phyloP scores from a whole-genome alignment of 108 stramenopile species.

The Poteriospumella lacustris region DNA sequence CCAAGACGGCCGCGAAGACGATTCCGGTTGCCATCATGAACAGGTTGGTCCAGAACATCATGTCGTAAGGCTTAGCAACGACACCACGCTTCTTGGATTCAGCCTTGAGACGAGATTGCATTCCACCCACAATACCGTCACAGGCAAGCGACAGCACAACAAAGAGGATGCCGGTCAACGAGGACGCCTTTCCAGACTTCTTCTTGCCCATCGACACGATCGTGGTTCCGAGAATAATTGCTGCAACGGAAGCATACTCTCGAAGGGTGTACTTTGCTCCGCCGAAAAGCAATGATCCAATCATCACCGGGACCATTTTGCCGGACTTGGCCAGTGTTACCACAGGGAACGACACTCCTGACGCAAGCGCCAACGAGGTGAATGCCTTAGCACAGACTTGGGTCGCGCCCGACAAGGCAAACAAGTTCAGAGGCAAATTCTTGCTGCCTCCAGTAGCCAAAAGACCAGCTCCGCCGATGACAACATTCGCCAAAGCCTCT shows the following conservation, averaged over 20 bases:
- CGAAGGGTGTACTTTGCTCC: constrained; percentile 72
- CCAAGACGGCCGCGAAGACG: constrained; percentile 64
- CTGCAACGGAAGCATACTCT: constrained; percentile 77
- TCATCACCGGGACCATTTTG: constrained; percentile 91
- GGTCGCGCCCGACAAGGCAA: constrained; percentile 76
- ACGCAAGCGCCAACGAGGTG: constrained; percentile 73
- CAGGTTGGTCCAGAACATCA: constrained; percentile 87
- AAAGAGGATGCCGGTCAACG: constrained; percentile 68
- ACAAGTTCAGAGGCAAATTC: constrained; percentile 70
- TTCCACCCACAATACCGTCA: constrained; percentile 41
- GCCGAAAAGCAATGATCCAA: constrained; percentile 71
- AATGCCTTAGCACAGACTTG: constrained; percentile 85
- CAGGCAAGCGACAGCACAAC: constrained; percentile 47
- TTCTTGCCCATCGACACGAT: constrained; percentile 84
- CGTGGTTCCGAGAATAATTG: constrained; percentile 80
- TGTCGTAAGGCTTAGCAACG: constrained; percentile 82
- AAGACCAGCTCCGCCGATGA: constrained; percentile 77
- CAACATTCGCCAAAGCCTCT: constrained; percentile 78
- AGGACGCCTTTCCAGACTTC: constrained; percentile 55
- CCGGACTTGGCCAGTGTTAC: constrained; percentile 79
- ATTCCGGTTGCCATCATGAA: constrained; percentile 75
- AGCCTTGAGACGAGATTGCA: constrained; percentile 78
- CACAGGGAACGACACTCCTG: constrained; percentile 75
- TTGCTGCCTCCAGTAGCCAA: constrained; percentile 66
- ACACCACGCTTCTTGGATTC: constrained; percentile 76